A percentile compares a stretch with the other conserved stretches of the same genome.
Conservation (phyloP, 1,284 basidiomycete genomes). For the Stygiomarasmius scandens region DNA sequence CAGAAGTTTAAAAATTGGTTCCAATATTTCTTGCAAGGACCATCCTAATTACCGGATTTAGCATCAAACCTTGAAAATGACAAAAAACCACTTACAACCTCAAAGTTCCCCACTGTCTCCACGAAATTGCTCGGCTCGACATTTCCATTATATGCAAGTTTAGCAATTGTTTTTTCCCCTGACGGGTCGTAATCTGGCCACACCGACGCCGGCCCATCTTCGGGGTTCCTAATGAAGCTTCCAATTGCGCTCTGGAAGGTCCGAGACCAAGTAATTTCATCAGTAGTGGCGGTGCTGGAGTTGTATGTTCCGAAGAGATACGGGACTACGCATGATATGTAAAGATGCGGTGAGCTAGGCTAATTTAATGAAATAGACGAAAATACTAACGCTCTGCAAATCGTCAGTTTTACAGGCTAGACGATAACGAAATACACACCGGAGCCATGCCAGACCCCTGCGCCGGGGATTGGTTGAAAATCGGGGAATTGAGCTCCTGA, state of each 20-base stretch:
- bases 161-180: constrained; percentile 14
- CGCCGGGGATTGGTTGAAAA: constrained; percentile 17
- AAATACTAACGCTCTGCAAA: no score
- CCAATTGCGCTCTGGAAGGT: constrained; percentile 22
- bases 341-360: not conserved
- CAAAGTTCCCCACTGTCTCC: not conserved
- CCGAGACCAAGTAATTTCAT: constrained; percentile 16
- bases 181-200: constrained; percentile 17
- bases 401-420: no score
- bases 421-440: constrained; percentile 14
- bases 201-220: constrained; percentile 13
- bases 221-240: constrained; percentile 22
- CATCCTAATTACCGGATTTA: not conserved
- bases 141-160: constrained; percentile 20
- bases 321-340: constrained; percentile 11
- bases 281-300: constrained; percentile 12
- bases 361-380: not conserved
- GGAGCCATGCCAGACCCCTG: constrained; percentile 20
- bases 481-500: constrained; percentile 21
- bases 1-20: not conserved
- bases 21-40: not conserved
- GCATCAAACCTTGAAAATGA: not conserved
- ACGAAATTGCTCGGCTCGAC: constrained; percentile 16
- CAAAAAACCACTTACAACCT: not conserved
- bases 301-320: constrained; percentile 22